phyloP scores from a whole-genome alignment of 164 flowering plant genomes.

The Cinnamomum micranthum region DNA sequence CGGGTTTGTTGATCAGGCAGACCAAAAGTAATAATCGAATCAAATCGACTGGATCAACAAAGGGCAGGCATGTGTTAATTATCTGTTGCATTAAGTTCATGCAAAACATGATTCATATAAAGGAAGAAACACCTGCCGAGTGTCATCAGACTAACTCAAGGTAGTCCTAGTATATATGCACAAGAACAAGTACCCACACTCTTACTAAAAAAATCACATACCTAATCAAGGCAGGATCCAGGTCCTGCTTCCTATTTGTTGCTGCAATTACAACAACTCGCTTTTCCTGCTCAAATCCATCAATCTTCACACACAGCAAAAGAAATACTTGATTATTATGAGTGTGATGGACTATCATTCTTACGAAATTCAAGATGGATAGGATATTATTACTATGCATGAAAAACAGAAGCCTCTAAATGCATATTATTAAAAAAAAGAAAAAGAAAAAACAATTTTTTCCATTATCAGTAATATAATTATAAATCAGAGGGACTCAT shows the following conservation, averaged over 20 bases:
- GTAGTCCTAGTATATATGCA: neutral
- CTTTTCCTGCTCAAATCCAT: constrained; percentile 94
- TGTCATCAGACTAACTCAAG: neutral
- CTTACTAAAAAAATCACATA: constrained; percentile 11
- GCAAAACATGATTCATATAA: neutral
- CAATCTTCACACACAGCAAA: constrained; percentile 51
- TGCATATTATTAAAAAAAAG: too few relatives aligned
- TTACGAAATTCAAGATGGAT: too few relatives aligned
- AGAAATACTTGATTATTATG: neutral
- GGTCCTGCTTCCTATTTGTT: constrained; percentile 95
- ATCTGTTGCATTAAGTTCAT: neutral
- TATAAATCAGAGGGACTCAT: too few relatives aligned
- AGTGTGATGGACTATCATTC: neutral
- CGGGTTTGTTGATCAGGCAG: constrained; percentile 77
- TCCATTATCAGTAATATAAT: too few relatives aligned
- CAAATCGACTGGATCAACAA: constrained; percentile 66
- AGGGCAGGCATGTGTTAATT: neutral
- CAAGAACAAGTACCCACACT: neutral
- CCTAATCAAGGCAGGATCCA: constrained; percentile 98
- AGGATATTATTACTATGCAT: too few relatives aligned
- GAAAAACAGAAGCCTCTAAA: too few relatives aligned
- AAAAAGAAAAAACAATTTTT: too few relatives aligned
- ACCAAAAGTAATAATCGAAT: constrained; percentile 77
- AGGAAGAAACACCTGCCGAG: neutral
- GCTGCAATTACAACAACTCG: constrained; percentile 96